phyloP scores from a whole-genome alignment of 257 asterid genomes.

The Ilex asprella region DNA sequence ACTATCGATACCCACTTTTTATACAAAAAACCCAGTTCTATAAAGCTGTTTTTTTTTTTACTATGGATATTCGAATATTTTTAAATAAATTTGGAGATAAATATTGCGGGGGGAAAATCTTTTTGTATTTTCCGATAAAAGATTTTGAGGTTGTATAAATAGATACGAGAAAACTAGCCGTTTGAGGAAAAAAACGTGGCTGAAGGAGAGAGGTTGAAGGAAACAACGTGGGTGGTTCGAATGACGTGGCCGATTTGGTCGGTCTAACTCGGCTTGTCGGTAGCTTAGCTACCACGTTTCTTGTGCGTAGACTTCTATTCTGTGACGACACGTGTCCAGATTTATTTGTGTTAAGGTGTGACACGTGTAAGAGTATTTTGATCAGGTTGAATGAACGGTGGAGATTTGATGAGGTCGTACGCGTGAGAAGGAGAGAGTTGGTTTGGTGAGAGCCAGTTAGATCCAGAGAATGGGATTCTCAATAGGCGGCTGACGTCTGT shows the following conservation, averaged over 20 bases:
- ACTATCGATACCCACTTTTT: slow-evolving; percentile 5
- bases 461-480: slow-evolving; percentile 5
- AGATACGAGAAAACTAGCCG: slow-evolving; percentile 13
- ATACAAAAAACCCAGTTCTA: slow-evolving; percentile 7
- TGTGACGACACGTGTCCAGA: not conserved
- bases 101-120: not conserved
- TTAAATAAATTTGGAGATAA: too few relatives aligned
- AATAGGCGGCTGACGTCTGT: slow-evolving; percentile 25
- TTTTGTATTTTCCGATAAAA: too few relatives aligned
- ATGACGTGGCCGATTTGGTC: slow-evolving; percentile 42
- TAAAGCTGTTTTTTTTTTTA: too few relatives aligned
- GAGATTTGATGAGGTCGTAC: slow-evolving; percentile 1
- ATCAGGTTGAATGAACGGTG: not conserved
- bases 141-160: not conserved
- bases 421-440: not conserved
- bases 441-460: not conserved
- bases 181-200: slow-evolving; percentile 5
- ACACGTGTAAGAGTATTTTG: slow-evolving; percentile 17
- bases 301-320: slow-evolving; percentile 10
- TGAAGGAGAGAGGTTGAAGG: slow-evolving; percentile 19
- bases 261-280: slow-evolving; percentile 44
- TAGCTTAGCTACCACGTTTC: slow-evolving; percentile 20
- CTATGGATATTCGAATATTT: too few relatives aligned
- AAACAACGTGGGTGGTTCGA: slow-evolving; percentile 19
- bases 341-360: not conserved